phyloP scores from a whole-genome alignment of 805 yeast genomes.

The Sugiyamaella mastotermitis region DNA sequence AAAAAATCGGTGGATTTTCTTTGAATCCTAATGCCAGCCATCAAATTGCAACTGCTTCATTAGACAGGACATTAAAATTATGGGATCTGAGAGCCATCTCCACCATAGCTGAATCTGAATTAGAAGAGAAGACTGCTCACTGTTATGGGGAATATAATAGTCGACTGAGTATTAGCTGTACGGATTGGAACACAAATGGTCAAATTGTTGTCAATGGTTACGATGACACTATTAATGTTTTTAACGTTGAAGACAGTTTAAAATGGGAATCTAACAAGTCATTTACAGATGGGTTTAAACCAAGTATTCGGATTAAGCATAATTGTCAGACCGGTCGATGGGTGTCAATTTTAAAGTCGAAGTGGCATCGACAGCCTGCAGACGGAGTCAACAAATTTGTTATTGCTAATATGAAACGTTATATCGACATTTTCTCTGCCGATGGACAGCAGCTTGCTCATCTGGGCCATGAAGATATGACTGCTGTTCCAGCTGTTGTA shows the following conservation, averaged over 20 bases:
- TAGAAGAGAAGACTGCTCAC: conserved; percentile 38
- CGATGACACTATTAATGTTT: conserved; percentile 75
- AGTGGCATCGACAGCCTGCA: conserved; percentile 71
- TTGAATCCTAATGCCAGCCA: conserved; percentile 62
- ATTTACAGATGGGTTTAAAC: conserved; percentile 39
- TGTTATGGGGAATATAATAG: conserved; percentile 59
- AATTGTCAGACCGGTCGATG: conserved; percentile 97
- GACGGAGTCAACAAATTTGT: conserved; percentile 78
- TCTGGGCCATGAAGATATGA: conserved; percentile 52
- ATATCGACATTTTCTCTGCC: conserved; percentile 73
- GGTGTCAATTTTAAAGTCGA: conserved; percentile 86
- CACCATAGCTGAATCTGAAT: conserved; percentile 7
- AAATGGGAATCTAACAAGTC: conserved; percentile 19
- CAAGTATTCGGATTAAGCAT: conserved; percentile 63
- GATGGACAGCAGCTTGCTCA: conserved; percentile 77
- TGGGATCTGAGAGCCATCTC: conserved; percentile 73
- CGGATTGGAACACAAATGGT: conserved; percentile 69
- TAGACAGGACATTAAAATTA: conserved; percentile 75
- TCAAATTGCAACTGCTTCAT: conserved; percentile 80
- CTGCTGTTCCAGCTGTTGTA: conserved; percentile 91
- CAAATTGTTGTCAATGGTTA: conserved; percentile 88
- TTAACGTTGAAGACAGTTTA: conserved; percentile 42
- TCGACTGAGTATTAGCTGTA: conserved; percentile 74
- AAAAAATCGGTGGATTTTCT: conserved; percentile 86
- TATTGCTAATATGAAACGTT: conserved; percentile 90